Evolutionary conservation across 1,284 basidiomycete species (phyloP).

Genomic region (Baeospora myosura): DNA sequence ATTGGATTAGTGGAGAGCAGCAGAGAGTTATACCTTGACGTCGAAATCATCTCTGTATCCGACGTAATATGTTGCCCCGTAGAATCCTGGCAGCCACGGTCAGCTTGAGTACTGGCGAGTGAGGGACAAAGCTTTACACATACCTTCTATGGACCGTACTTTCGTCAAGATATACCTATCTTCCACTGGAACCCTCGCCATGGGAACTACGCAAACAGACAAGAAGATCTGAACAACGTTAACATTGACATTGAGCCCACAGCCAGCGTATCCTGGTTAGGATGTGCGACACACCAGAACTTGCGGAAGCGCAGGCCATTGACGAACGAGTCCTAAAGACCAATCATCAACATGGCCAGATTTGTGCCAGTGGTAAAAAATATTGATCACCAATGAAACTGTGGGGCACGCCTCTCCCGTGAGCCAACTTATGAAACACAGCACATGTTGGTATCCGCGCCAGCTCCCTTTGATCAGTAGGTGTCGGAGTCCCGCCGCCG

Average conservation of each 20-base stretch:
- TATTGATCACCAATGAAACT: constrained; percentile 38
- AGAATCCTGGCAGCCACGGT: constrained; percentile 38
- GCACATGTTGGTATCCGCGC: constrained; percentile 45
- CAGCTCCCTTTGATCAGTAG: constrained; percentile 23
- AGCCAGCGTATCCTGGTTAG: background rate
- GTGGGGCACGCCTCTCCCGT: constrained; percentile 49
- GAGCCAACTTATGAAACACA: constrained; percentile 49
- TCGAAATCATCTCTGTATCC: constrained; percentile 57
- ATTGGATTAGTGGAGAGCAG: background rate
- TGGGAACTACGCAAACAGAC: constrained; percentile 44
- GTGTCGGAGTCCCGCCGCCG: constrained; percentile 10
- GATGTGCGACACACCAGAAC: constrained; percentile 36
- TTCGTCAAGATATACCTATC: constrained; percentile 49
- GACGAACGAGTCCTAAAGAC: constrained; percentile 37
- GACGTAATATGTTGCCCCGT: constrained; percentile 50
- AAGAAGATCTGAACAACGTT: constrained; percentile 50
- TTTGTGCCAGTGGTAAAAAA: background rate
- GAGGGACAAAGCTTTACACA: background rate
- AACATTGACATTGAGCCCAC: background rate
- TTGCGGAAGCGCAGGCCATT: constrained; percentile 54
- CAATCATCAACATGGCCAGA: background rate
- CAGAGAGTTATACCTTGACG: constrained; percentile 24
- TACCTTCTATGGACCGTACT: constrained; percentile 45
- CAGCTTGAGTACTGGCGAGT: background rate
- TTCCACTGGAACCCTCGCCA: constrained; percentile 35